These are phyloP conservation scores for Hydrangea macrophylla DNA, from an alignment of 148 eudicot species.

Conservation along the genomic window DNA sequence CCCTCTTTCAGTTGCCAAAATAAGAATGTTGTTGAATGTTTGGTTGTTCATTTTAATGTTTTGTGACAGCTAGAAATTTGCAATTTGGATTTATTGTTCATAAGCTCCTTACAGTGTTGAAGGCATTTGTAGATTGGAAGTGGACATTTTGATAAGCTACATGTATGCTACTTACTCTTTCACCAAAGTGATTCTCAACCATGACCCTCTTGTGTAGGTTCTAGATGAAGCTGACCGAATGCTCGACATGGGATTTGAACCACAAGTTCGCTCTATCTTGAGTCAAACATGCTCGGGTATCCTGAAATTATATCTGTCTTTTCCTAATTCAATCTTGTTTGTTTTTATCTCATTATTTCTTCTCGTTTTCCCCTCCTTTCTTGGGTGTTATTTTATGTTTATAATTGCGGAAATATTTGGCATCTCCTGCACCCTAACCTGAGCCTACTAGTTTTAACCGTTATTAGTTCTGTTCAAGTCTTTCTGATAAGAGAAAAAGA, in stretches of 20 bases:
- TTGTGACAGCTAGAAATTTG: too few species aligned
- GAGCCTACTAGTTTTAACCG: too few species aligned
- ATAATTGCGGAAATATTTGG: background rate
- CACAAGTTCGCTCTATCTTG: conserved; percentile 86
- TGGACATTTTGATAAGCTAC: background rate
- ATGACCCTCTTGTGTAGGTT: conserved; percentile 41
- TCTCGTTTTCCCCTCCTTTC: background rate
- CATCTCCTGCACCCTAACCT: background rate
- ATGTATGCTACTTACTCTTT: background rate
- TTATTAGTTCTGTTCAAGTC: too few species aligned
- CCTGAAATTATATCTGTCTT: background rate
- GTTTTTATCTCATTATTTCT: background rate
- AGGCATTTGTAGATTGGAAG: background rate
- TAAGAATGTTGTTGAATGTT: too few species aligned
- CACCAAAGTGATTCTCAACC: background rate
- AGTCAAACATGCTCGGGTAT: conserved; percentile 77
- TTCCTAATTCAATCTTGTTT: background rate
- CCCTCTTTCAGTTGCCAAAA: too few species aligned
- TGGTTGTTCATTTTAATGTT: too few species aligned
- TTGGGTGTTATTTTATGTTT: background rate
- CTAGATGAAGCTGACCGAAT: conserved; percentile 99
- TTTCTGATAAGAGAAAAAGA: too few species aligned
- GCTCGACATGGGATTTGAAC: conserved; percentile 99
- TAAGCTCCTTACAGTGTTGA: background rate
- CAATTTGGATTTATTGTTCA: too few species aligned